A percentile compares a stretch with the other conserved stretches of the same genome.
phyloP scores from a whole-genome alignment of 441 rosid genomes.

The California macrophylla region DNA sequence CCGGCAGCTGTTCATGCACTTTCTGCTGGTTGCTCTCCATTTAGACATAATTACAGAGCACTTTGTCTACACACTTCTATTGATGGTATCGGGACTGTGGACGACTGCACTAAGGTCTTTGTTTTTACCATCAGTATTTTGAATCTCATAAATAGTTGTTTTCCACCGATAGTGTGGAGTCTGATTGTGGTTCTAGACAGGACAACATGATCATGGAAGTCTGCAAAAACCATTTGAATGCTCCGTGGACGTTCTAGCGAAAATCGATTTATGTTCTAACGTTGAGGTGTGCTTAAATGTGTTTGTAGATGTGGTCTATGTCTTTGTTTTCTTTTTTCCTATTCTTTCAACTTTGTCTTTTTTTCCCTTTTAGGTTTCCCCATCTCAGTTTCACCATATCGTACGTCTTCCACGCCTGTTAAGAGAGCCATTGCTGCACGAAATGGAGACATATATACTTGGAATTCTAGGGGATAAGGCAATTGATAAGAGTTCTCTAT shows the following conservation, averaged over 20 bases:
- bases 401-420: constrained; percentile 55
- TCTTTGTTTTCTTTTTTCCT: background rate
- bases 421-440: constrained; percentile 65
- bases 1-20: constrained; percentile 80
- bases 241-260: constrained; percentile 71
- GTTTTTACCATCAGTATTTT: constrained; percentile 9
- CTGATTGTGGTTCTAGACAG: constrained; percentile 35
- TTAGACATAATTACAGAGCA: constrained; percentile 31
- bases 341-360: constrained; percentile 15
- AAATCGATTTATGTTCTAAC: constrained; percentile 33
- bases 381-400: constrained; percentile 34
- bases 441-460: constrained; percentile 57
- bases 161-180: constrained; percentile 23
- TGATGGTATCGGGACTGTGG: constrained; percentile 38
- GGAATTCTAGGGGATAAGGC: constrained; percentile 35
- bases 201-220: constrained; percentile 40
- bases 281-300: constrained; percentile 40
- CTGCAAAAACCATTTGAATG: constrained; percentile 55
- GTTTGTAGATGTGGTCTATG: constrained; percentile 10
- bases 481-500: constrained; percentile 42
- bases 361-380: constrained; percentile 35
- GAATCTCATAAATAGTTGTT: constrained; percentile 17
- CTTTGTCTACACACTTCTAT: constrained; percentile 28
- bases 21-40: constrained; percentile 62
- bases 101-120: constrained; percentile 42